A percentile compares a stretch with the other conserved stretches of the same genome.
phyloP scores from a whole-genome alignment of 1,139 yeast species.

The Casaregolazyma suthepensis region DNA sequence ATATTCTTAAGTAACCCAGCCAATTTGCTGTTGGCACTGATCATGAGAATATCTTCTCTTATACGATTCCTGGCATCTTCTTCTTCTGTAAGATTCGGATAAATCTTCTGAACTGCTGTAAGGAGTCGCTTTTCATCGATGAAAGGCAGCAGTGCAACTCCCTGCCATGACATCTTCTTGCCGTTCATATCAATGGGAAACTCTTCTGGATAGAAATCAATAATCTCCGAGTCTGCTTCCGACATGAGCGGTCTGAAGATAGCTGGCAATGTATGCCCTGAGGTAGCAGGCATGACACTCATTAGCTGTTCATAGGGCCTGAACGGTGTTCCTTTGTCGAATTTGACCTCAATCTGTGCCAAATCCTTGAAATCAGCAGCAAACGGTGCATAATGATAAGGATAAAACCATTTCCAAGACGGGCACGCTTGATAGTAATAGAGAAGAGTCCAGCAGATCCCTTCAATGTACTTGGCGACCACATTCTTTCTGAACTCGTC shows the following conservation, averaged over 20 bases:
- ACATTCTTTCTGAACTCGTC: slow-evolving; percentile 55
- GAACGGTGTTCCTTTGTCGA: slow-evolving; percentile 74
- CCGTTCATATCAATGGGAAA: slow-evolving; percentile 95
- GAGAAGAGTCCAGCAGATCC: slow-evolving; percentile 88
- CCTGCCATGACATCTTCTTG: slow-evolving; percentile 92
- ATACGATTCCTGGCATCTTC: slow-evolving; percentile 58
- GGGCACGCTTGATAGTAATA: slow-evolving; percentile 98
- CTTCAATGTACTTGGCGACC: slow-evolving; percentile 77
- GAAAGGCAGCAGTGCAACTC: slow-evolving; percentile 83
- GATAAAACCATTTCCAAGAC: slow-evolving; percentile 98
- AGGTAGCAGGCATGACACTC: slow-evolving; percentile 97
- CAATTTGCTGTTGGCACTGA: slow-evolving; percentile 24
- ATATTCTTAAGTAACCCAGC: slow-evolving; percentile 22
- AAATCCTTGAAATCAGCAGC: slow-evolving; percentile 76
- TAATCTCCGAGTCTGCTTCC: slow-evolving; percentile 70
- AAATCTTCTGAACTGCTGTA: slow-evolving; percentile 58
- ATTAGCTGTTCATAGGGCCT: slow-evolving; percentile 92
- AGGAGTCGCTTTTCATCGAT: slow-evolving; percentile 77
- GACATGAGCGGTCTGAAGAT: slow-evolving; percentile 82
- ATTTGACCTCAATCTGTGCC: slow-evolving; percentile 53
- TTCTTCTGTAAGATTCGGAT: slow-evolving; percentile 56
- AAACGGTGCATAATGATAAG: slow-evolving; percentile 97
- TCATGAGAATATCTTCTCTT: slow-evolving; percentile 32
- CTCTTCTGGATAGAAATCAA: slow-evolving; percentile 86
- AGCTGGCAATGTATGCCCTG: slow-evolving; percentile 84